Percentiles rank a stretch among this genome's conserved stretches.
Conservation (phyloP, 768 basidiomycete species). For the Postia placenta region DNA sequence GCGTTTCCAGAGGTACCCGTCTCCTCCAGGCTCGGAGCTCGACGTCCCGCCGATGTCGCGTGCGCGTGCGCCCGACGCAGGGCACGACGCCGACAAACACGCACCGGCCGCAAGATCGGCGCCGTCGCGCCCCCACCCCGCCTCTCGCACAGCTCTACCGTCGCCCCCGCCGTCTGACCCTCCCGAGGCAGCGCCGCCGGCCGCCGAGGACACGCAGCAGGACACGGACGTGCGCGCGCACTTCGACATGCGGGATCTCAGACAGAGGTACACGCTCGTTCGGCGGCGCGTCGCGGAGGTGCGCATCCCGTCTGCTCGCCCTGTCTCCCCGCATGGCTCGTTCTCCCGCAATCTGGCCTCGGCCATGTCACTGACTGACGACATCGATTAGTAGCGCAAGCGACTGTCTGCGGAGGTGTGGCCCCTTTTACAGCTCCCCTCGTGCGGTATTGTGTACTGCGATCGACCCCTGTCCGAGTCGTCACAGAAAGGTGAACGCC, state of each 20-base stretch:
- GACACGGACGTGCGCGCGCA: not conserved
- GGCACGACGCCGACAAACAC: not conserved
- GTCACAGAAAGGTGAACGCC: not conserved
- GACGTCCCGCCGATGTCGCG: not conserved
- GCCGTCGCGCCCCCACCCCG: not conserved
- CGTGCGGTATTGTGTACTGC: conserved; percentile 22
- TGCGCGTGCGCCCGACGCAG: not conserved
- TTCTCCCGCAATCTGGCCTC: not conserved
- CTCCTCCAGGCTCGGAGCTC: not conserved
- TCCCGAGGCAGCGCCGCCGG: not conserved
- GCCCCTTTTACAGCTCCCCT: conserved; percentile 20
- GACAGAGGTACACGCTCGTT: conserved; percentile 5
- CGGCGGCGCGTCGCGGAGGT: conserved; percentile 10
- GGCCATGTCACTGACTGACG: not conserved
- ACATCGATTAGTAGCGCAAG: conserved; percentile 25
- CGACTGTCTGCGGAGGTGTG: conserved; percentile 15
- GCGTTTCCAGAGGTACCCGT: not conserved
- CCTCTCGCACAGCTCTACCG: not conserved
- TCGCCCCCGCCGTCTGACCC: conserved; percentile 3
- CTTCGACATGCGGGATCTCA: conserved; percentile 5
- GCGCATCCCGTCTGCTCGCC: not conserved
- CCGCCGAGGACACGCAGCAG: not conserved
- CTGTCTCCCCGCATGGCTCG: not conserved
- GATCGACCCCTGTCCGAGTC: conserved; percentile 11
- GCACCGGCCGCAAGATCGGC: not conserved